Base-by-base conservation (phyloP, 2,329 filamentous ascomycete genomes). In the Phaeosphaeria sp. region DNA sequence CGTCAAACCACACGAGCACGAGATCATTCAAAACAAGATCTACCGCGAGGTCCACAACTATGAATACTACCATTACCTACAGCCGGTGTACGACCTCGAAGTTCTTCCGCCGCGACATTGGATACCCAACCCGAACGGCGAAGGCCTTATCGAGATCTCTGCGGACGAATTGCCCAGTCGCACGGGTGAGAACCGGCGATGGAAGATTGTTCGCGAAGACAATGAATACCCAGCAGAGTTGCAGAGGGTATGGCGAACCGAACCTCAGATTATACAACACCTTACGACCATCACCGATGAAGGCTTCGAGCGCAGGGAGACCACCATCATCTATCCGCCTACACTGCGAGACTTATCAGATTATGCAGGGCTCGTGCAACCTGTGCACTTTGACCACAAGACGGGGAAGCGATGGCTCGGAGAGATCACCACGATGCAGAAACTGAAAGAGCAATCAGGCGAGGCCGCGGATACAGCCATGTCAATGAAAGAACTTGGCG, bases 21-120 rank as follows among this genome's bases (percentile, higher is more conserved):
- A 84, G 49, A 75, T 85, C 45, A 66, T 78, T 17, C 74, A 84
- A 61, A 78, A 84, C 63, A 63, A 67, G 21, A 81, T 85, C 50
- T 81, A 79, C 6, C 81, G 83, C 39, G 84, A 86, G 57, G 83
- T 84, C 33, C 84, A 86, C 71, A 81, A 80, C 33, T 78, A 86
- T 66, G 80, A 85, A 59, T 70, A 83, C 36, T 81, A 80, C 61
- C 83, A 86, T 57, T 80, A 81, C 24, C 75, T 84, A 24, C 79
- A 83, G n/a, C 84, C 84, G 2, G 77, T 86, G 21, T 76, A 82
- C 25, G 81, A 86, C 51, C 79, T 82, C 13, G 80, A 86, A 65
- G 77, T 86, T 9, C 75, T 86, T 1, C 83, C 84, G 1, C 74
- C 84, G 0, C 79, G 81, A 11, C 84, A 86, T 66, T 86, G 83